phyloP scores from a whole-genome alignment of 768 basidiomycete species.

The Pholiota conissans region DNA sequence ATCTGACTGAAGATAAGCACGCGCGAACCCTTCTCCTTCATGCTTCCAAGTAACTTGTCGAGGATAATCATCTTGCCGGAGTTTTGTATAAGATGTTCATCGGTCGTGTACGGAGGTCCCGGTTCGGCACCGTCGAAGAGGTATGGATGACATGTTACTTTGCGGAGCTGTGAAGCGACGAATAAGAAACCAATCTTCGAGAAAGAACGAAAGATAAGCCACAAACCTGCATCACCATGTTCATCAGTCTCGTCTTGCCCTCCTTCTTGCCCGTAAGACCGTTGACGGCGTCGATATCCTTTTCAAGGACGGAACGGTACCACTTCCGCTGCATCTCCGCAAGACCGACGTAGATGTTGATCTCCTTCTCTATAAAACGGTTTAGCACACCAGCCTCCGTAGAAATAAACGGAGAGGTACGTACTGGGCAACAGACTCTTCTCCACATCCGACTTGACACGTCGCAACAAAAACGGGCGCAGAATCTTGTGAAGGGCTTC shows the following conservation, averaged over 20 bases:
- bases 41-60: constrained; percentile 83
- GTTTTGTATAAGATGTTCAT: constrained; percentile 93
- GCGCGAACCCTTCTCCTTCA: constrained; percentile 93
- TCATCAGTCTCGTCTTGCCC: constrained; percentile 96
- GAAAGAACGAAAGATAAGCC: neutral
- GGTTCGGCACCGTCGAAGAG: constrained; percentile 98
- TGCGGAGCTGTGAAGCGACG: constrained; percentile 53
- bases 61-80: constrained; percentile 98
- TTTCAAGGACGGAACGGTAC: constrained; percentile 95
- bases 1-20: constrained; percentile 99
- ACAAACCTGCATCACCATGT: constrained; percentile 95
- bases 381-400: no score
- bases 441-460: constrained; percentile 97
- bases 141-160: constrained; percentile 90
- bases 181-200: neutral
- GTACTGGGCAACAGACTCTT: constrained; percentile 90
- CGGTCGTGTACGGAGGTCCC: constrained; percentile 97
- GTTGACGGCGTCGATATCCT: constrained; percentile 98
- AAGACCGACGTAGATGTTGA: constrained; percentile 96
- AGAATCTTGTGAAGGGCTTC: constrained; percentile 97
- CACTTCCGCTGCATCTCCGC: constrained; percentile 98
- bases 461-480: constrained; percentile 88
- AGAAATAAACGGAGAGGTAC: constrained; percentile 1
- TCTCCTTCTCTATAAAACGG: constrained; percentile 79
- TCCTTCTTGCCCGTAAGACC: constrained; percentile 97